Evolutionary conservation across 139 green algal genomes (phyloP).

Genomic region (Chlamydomonas asymmetrica): DNA sequence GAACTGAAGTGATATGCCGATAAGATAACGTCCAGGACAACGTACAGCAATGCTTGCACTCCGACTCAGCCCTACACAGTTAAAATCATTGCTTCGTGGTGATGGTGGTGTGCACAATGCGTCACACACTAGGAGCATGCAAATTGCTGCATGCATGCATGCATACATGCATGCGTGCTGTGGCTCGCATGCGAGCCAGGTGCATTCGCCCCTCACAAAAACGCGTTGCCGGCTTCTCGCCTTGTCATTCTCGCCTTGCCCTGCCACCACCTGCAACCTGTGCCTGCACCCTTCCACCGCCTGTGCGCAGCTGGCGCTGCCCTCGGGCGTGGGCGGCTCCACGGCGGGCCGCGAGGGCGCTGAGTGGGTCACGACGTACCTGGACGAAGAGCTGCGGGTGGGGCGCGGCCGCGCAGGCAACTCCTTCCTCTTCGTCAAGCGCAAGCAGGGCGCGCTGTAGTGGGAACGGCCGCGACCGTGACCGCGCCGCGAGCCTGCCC

Average conservation of each 20-base stretch:
- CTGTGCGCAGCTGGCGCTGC: conserved; percentile 12
- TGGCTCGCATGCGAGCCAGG: too few species aligned
- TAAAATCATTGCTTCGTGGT: conserved; percentile 7
- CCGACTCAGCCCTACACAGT: too few species aligned
- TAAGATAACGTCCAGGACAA: neutral
- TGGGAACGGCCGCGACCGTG: too few species aligned
- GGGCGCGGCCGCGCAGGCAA: conserved; percentile 29
- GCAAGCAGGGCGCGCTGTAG: too few species aligned
- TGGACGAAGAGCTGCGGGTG: conserved; percentile 33
- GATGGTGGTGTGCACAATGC: too few species aligned
- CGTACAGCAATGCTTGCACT: too few species aligned
- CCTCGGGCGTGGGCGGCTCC: neutral
- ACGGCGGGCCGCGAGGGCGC: conserved; percentile 15
- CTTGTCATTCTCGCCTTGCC: neutral
- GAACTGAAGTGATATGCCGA: neutral
- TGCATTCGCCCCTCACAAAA: too few species aligned
- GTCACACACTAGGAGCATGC: too few species aligned
- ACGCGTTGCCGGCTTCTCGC: too few species aligned
- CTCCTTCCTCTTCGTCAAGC: conserved; percentile 44
- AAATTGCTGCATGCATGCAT: too few species aligned
- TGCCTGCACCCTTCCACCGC: neutral
- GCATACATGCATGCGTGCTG: too few species aligned
- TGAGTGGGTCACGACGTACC: conserved; percentile 40
- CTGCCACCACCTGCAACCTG: neutral
- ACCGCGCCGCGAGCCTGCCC: too few species aligned